Conservation (phyloP, 352 stramenopile species). For the Lagenidium sp. region DNA sequence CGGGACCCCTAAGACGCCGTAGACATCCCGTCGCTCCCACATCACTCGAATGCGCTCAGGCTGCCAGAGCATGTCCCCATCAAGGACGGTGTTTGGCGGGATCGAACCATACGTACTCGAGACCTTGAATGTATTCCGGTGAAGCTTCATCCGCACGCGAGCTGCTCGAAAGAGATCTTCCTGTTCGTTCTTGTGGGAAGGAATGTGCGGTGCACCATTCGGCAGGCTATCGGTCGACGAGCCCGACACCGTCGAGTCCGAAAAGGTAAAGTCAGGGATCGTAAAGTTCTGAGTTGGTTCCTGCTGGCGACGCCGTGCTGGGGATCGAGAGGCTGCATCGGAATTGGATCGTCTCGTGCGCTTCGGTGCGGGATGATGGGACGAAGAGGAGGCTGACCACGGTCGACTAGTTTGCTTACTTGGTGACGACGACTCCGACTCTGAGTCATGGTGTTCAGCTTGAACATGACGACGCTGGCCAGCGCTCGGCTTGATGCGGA, state of each 20-base stretch:
- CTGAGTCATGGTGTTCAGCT: neutral
- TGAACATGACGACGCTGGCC: conserved; percentile 14
- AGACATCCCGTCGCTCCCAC: conserved; percentile 72
- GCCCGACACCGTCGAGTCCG: too few relatives aligned
- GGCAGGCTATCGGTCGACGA: conserved; percentile 13
- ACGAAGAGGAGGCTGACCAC: neutral
- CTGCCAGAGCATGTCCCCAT: conserved; percentile 68
- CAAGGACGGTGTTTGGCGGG: conserved; percentile 24
- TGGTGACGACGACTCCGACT: too few relatives aligned
- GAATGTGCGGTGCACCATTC: conserved; percentile 1
- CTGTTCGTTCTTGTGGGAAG: conserved; percentile 53
- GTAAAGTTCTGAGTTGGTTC: too few relatives aligned
- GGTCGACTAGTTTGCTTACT: neutral
- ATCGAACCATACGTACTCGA: conserved; percentile 19
- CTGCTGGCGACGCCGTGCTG: too few relatives aligned
- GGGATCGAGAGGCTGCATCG: too few relatives aligned
- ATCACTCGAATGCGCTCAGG: conserved; percentile 68
- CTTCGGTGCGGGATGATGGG: conserved; percentile 1
- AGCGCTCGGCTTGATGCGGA: conserved; percentile 25
- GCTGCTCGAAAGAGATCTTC: conserved; percentile 70
- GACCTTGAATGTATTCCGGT: conserved; percentile 34
- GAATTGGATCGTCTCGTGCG: conserved; percentile 18
- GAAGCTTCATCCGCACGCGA: conserved; percentile 71
- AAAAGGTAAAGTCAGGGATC: conserved; percentile 11
- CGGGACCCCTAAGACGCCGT: conserved; percentile 61